A percentile compares a stretch with the other conserved stretches of the same genome.
Conservation (phyloP, 768 basidiomycete species). For the Exsudoporus frostii region DNA sequence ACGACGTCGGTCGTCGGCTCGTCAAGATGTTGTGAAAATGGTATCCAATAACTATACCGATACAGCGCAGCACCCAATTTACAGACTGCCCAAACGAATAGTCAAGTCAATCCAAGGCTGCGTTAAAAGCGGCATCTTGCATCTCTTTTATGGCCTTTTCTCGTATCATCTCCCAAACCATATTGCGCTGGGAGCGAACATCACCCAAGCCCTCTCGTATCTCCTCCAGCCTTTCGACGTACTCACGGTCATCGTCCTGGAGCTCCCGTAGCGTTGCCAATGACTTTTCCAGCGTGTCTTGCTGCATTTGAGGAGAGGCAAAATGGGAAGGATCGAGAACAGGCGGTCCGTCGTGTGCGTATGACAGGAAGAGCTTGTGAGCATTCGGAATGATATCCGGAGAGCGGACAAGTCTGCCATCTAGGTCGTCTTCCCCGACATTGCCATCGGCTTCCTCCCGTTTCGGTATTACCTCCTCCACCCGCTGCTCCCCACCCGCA, state of each 20-base stretch:
- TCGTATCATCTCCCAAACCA: slow-evolving; percentile 75
- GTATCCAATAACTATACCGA: background rate
- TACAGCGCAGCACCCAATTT: slow-evolving; percentile 3
- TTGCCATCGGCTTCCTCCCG: slow-evolving; percentile 67
- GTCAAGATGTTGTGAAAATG: background rate
- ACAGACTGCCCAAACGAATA: background rate
- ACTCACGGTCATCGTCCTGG: slow-evolving; percentile 84
- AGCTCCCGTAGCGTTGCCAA: slow-evolving; percentile 72
- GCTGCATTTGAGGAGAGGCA: slow-evolving; percentile 60
- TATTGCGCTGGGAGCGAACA: slow-evolving; percentile 64
- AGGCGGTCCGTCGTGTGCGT: slow-evolving; percentile 43
- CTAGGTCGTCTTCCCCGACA: slow-evolving; percentile 35
- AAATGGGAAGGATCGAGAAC: slow-evolving; percentile 63
- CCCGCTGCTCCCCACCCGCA: slow-evolving; percentile 38
- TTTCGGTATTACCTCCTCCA: slow-evolving; percentile 56
- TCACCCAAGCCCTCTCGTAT: slow-evolving; percentile 80
- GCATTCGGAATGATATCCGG: slow-evolving; percentile 64
- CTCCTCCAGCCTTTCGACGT: slow-evolving; percentile 80
- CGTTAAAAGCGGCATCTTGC: slow-evolving; percentile 56
- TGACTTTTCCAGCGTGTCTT: slow-evolving; percentile 71
- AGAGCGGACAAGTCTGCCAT: slow-evolving; percentile 50
- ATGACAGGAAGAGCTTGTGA: slow-evolving; percentile 66
- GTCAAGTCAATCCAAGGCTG: slow-evolving; percentile 24
- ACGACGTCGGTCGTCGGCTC: background rate
- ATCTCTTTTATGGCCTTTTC: slow-evolving; percentile 72